Percentiles rank a stretch among this genome's conserved stretches.
Evolutionary conservation across 257 asterid genomes (phyloP).

Genomic region (Coffea eugenioides): DNA sequence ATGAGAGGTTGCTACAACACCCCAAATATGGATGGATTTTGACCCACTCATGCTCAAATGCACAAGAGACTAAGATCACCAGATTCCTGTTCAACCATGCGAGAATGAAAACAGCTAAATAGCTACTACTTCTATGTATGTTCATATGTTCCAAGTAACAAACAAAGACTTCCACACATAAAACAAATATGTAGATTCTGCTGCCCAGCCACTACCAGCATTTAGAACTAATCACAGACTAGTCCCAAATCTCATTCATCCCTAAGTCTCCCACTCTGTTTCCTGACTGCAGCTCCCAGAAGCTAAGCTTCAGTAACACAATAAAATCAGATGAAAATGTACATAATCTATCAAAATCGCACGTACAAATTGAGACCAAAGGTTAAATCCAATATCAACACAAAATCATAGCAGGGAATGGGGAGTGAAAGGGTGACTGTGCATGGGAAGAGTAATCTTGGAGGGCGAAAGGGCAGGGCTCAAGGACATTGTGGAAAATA

Average conservation of each 20-base stretch:
- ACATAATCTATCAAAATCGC: background rate
- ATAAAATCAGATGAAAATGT: background rate
- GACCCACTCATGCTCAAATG: background rate
- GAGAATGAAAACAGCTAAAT: background rate
- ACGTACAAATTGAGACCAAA: background rate
- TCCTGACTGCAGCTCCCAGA: background rate
- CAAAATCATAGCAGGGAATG: background rate
- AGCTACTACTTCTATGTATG: background rate
- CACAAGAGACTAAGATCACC: background rate
- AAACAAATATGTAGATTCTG: background rate
- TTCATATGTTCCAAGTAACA: background rate
- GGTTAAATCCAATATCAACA: background rate
- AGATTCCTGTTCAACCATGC: background rate
- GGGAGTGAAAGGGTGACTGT: background rate
- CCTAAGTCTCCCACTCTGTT: background rate
- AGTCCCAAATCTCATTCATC: background rate
- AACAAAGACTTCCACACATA: background rate
- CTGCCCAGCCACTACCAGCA: background rate
- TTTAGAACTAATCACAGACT: background rate
- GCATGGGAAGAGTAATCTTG: no score
- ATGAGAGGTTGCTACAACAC: background rate
- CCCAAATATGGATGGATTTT: background rate
- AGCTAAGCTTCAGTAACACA: background rate
- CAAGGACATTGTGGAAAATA: no score
- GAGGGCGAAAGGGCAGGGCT: no score